Conservation (phyloP, 2,329 filamentous ascomycete genomes). For the Ceratocystis colombiana region DNA sequence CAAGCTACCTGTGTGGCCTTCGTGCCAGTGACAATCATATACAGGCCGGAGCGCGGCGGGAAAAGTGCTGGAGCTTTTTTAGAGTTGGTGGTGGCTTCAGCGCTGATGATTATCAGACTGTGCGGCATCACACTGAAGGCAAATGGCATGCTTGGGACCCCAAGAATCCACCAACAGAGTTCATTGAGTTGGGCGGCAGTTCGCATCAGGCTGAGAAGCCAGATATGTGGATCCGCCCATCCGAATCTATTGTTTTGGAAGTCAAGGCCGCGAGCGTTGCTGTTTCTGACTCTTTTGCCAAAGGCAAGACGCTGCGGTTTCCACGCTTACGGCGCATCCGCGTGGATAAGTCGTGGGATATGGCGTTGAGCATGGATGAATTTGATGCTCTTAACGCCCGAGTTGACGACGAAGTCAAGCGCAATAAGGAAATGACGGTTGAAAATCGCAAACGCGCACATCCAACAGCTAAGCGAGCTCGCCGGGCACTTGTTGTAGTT, state of each 20-base stretch:
- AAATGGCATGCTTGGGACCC: conserved; percentile 81
- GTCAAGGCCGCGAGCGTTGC: conserved; percentile 79
- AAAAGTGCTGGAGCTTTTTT: conserved; percentile 88
- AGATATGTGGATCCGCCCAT: conserved; percentile 86
- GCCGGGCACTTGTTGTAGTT: conserved; percentile 58
- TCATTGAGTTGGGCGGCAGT: conserved; percentile 67
- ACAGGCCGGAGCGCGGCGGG: conserved; percentile 47
- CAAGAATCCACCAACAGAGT: conserved; percentile 63
- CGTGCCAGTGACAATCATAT: conserved; percentile 61
- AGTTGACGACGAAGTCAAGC: conserved; percentile 59
- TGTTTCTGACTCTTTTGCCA: conserved; percentile 66
- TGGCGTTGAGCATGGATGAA: conserved; percentile 65
- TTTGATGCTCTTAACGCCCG: conserved; percentile 61
- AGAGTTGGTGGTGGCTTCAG: conserved; percentile 94
- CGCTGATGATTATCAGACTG: conserved; percentile 71
- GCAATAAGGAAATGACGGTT: conserved; percentile 63
- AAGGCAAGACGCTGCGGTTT: conserved; percentile 71
- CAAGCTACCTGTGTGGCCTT: conserved; percentile 84
- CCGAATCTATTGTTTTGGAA: conserved; percentile 75
- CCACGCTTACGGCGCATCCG: conserved; percentile 77
- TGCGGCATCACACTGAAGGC: conserved; percentile 74
- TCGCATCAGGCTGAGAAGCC: conserved; percentile 60
- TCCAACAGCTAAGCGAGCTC: conserved; percentile 48
- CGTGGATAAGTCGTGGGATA: conserved; percentile 74
- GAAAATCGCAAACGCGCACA: conserved; percentile 49